Evolutionary conservation across 202 grass and related monocot genomes (phyloP).

Genomic region (Carex arenaria): DNA sequence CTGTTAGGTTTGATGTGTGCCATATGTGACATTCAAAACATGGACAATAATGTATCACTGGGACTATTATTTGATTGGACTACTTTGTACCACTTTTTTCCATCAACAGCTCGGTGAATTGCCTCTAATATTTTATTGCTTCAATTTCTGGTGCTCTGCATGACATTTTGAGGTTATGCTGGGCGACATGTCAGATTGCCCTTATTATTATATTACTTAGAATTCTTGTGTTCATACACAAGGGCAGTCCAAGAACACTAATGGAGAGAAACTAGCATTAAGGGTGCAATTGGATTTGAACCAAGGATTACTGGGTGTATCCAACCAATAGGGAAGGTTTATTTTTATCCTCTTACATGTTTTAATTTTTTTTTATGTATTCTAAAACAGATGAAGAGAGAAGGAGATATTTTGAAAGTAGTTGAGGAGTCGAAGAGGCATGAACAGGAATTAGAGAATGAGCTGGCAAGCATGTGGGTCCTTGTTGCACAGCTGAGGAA

Average conservation of each 20-base stretch:
- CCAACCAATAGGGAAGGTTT: background rate
- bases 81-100: background rate
- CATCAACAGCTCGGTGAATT: background rate
- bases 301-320: background rate
- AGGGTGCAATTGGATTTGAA: background rate
- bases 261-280: background rate
- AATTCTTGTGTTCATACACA: background rate
- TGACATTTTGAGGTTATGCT: background rate
- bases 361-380: background rate
- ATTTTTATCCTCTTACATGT: background rate
- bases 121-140: background rate
- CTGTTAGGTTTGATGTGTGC: background rate
- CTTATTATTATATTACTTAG: background rate
- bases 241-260: background rate
- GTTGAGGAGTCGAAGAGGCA: conserved; percentile 65
- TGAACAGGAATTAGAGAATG: conserved; percentile 79
- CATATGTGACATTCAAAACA: background rate
- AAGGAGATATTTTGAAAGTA: conserved; percentile 72
- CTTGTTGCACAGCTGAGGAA: conserved; percentile 82
- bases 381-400: conserved; percentile 32
- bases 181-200: background rate
- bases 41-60: background rate
- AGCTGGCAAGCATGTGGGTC: conserved; percentile 82
- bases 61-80: background rate
- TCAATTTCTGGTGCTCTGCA: background rate